Evolutionary conservation across 2,329 filamentous ascomycete species (phyloP).

Genomic region (Aspergillus sp.): DNA sequence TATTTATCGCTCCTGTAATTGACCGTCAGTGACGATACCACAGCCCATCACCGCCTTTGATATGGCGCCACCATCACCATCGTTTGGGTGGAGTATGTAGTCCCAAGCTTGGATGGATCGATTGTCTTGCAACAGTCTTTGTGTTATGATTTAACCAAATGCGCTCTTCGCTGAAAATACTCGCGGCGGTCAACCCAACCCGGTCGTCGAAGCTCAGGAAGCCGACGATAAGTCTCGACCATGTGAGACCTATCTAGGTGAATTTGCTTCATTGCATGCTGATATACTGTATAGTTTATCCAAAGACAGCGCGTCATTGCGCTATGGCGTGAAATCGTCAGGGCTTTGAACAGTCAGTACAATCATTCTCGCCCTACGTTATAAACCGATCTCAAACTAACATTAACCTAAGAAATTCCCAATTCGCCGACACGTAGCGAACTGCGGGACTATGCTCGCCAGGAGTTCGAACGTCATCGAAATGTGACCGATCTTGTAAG

Average conservation of each 20-base stretch:
- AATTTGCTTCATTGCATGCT: constrained; percentile 6
- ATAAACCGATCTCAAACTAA: constrained; percentile 1
- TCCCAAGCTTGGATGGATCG: background rate
- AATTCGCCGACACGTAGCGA: constrained; percentile 47
- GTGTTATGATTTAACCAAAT: constrained; percentile 27
- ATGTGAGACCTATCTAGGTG: constrained; percentile 33
- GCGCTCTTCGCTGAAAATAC: constrained; percentile 33
- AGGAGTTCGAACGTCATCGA: constrained; percentile 50
- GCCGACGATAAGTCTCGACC: constrained; percentile 43
- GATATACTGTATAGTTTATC: constrained; percentile 40
- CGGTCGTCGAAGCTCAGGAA: constrained; percentile 41
- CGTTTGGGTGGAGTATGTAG: too few relatives aligned
- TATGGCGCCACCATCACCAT: background rate
- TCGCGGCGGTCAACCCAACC: constrained; percentile 36
- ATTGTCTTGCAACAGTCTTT: background rate
- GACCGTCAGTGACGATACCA: background rate
- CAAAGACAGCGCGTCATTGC: constrained; percentile 48
- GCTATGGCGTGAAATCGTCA: constrained; percentile 49
- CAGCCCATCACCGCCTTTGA: background rate
- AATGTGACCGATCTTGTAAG: constrained; percentile 48
- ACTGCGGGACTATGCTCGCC: constrained; percentile 47
- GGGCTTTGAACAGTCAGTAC: constrained; percentile 44
- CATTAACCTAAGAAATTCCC: constrained; percentile 39
- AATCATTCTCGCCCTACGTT: background rate
- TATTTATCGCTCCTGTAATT: background rate